Percentiles rank a stretch among this genome's conserved stretches.
Evolutionary conservation across 2,329 filamentous ascomycete genomes (phyloP).

Genomic region (Aspergillus sojae): DNA sequence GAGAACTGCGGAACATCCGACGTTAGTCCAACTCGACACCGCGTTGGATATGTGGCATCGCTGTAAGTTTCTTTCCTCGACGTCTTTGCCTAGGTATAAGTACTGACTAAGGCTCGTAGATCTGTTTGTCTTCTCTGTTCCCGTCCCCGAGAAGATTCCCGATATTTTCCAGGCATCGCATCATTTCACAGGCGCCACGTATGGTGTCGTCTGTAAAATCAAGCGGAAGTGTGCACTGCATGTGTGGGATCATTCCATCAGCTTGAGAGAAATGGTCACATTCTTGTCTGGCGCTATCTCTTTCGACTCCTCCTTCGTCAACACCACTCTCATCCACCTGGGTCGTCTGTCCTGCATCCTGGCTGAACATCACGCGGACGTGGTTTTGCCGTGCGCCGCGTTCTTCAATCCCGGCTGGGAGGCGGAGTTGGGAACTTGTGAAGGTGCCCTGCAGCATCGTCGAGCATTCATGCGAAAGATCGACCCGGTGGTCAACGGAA

Average conservation of each 20-base stretch:
- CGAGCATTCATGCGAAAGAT: slow-evolving; percentile 62
- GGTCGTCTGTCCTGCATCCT: slow-evolving; percentile 52
- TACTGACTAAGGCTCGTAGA: slow-evolving; percentile 13
- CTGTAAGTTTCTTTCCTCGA: slow-evolving; percentile 14
- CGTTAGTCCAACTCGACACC: slow-evolving; percentile 38
- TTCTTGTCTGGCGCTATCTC: slow-evolving; percentile 54
- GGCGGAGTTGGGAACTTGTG: slow-evolving; percentile 61
- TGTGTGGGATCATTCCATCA: slow-evolving; percentile 68
- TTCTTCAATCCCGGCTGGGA: slow-evolving; percentile 69
- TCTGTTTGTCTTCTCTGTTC: slow-evolving; percentile 60
- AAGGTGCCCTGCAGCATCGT: slow-evolving; percentile 59
- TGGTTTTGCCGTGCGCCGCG: slow-evolving; percentile 59
- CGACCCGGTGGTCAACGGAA: slow-evolving; percentile 67
- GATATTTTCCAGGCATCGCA: slow-evolving; percentile 65
- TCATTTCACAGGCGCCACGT: slow-evolving; percentile 62
- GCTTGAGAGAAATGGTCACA: slow-evolving; percentile 60
- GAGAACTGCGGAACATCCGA: slow-evolving; percentile 43
- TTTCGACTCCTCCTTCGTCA: slow-evolving; percentile 53
- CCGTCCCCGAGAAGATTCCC: slow-evolving; percentile 58
- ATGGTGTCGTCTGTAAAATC: slow-evolving; percentile 64
- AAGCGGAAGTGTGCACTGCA: slow-evolving; percentile 62
- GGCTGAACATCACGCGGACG: slow-evolving; percentile 60
- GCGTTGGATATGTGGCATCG: slow-evolving; percentile 45
- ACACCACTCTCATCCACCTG: slow-evolving; percentile 51
- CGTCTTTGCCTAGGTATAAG: too few relatives aligned